Evolutionary conservation across 805 yeast species (phyloP), one percentile per base, ranked within the genome.

Genomic region (Zygotorulaspora chibaensis): DNA sequence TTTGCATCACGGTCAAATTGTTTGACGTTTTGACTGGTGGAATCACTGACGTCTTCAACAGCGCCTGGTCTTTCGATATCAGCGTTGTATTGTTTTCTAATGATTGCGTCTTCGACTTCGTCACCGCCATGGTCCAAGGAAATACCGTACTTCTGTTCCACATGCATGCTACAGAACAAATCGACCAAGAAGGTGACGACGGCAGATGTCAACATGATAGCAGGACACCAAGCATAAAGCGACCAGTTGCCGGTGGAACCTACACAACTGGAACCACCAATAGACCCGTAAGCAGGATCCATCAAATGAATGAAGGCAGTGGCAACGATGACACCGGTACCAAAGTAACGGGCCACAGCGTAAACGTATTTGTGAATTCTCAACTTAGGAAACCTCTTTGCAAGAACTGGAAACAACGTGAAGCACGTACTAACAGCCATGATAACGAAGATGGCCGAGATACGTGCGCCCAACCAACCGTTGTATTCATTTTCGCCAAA

Each of bases 281-380:
- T 59, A 26, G 50, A 56, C 1, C 40, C 52, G 34, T 58, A 57
- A n/a, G 83, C 84, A 2, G 83, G 83, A 44, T 73, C 71, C 56
- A 83, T 67, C 46, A 83, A 63, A 65, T 84, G 91, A 47, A 84
- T 75, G 55, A 81, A 84, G 0, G 88, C 87, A 7, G 91, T 84
- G 9, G 90, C 84, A 3, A 84, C 70, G 54, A 84, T 84, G 38
- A 84, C 90, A 42, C 91, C 91, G 3, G 87, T 75, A 55, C 91
- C 91, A 56, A 83, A 83, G 67, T 72, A 77, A 61, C 56, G 18
- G 57, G 69, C 50, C 35, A 53, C 47, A 7, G 50, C 43, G 38
- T 57, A 61, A 16, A 54, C 54, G 31, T 50, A 54, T 18, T 47
- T 40, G 56, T 86, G 80, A 63, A 80, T 44, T 44, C 68, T 63